phyloP scores from a whole-genome alignment of 2,329 filamentous ascomycete species.

The Ophiostoma ips region DNA sequence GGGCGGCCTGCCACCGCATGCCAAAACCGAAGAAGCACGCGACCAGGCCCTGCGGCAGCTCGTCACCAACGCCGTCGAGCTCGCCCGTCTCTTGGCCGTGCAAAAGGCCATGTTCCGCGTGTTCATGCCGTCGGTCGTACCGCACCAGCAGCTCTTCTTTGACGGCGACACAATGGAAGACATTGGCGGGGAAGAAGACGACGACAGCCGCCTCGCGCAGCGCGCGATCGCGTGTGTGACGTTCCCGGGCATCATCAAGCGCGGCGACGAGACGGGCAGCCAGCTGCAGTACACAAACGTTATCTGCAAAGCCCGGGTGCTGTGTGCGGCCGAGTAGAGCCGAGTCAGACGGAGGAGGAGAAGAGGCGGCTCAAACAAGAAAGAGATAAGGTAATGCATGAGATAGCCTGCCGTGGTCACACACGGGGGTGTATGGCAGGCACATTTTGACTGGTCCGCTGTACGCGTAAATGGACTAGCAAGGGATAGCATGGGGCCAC shows the following conservation, averaged over 20 bases:
- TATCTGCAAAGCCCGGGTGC: slow-evolving; percentile 50
- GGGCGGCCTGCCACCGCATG: too few relatives aligned
- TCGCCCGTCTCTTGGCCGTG: slow-evolving; percentile 40
- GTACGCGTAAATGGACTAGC: too few relatives aligned
- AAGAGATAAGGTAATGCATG: too few relatives aligned
- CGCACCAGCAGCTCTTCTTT: slow-evolving; percentile 42
- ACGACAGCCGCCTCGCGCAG: slow-evolving; percentile 24
- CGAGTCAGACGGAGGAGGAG: too few relatives aligned
- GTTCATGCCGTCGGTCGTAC: slow-evolving; percentile 38
- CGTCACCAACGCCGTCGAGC: slow-evolving; percentile 37
- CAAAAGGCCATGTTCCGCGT: slow-evolving; percentile 46
- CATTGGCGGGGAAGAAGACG: slow-evolving; percentile 37
- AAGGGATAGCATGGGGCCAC: too few relatives aligned
- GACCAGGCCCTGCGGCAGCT: slow-evolving; percentile 40
- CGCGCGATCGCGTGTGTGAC: slow-evolving; percentile 47
- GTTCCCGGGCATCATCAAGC: slow-evolving; percentile 51
- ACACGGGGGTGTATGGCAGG: too few relatives aligned
- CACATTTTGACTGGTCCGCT: too few relatives aligned
- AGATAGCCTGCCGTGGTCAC: too few relatives aligned
- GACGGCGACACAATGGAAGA: slow-evolving; percentile 51
- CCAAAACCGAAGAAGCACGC: slow-evolving; percentile 21
- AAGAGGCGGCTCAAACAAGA: too few relatives aligned
- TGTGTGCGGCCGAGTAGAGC: slow-evolving; percentile 40
- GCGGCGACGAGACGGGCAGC: slow-evolving; percentile 49
- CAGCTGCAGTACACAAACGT: slow-evolving; percentile 48